These are phyloP conservation scores for Boletus reticuloceps DNA, from an alignment of 768 basidiomycete genomes.

Conservation along the genomic window DNA sequence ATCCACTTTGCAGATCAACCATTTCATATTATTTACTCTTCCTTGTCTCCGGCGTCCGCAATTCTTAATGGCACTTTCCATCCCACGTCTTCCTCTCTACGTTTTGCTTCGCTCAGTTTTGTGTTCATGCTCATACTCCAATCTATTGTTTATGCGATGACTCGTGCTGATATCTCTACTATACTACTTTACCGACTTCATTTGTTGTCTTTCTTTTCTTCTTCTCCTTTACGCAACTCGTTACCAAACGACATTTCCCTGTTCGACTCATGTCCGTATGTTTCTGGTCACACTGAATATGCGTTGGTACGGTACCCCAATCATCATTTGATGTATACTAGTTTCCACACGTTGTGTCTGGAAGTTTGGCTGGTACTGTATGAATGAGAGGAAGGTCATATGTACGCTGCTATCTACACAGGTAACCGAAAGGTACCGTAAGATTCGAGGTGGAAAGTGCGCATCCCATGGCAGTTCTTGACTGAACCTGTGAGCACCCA, in stretches of 20 bases:
- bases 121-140: slow-evolving; percentile 22
- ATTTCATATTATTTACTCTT: slow-evolving; percentile 31
- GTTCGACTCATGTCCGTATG: slow-evolving; percentile 8
- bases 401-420: not conserved
- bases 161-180: slow-evolving; percentile 32
- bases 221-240: not conserved
- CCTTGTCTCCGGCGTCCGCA: slow-evolving; percentile 20
- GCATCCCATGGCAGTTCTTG: not conserved
- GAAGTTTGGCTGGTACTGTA: not conserved
- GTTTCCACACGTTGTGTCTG: not conserved
- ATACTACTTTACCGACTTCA: slow-evolving; percentile 31
- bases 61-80: slow-evolving; percentile 30
- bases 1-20: slow-evolving; percentile 28
- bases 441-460: no score
- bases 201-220: slow-evolving; percentile 8
- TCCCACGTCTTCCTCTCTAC: slow-evolving; percentile 13
- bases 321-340: slow-evolving; percentile 27
- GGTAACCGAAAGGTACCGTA: no score
- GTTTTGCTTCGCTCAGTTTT: slow-evolving; percentile 13
- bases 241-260: not conserved
- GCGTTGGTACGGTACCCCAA: slow-evolving; percentile 19
- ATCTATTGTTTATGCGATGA: slow-evolving; percentile 30
- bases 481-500: not conserved
- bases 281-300: slow-evolving; percentile 11
- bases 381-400: not conserved